Base-by-base conservation (phyloP, 371 early-diverging fungal genomes). In the Choanephora cucurbitarum region DNA sequence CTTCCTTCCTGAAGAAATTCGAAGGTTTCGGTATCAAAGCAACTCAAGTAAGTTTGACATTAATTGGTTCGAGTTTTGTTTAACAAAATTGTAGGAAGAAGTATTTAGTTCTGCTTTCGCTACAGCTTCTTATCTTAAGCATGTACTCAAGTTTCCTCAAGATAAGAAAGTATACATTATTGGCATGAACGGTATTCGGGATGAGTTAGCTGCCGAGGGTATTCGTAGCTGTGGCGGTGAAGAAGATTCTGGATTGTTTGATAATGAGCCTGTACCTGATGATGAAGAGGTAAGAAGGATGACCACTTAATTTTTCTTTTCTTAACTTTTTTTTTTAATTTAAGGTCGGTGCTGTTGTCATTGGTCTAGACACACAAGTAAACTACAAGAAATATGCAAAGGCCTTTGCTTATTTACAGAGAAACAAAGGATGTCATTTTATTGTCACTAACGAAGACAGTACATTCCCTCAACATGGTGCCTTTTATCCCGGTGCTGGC, bases 21-120 rank as follows among this genome's bases (percentile, higher is more conserved):
- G 62, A 75, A 42, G 77, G 74, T 19, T 73, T 95, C 21, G 91
- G 91, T 22, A 84, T 96, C 40, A 69, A 87, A 46, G 93, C 92
- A 13, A 61, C 70, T 4, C 65, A 70, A 49, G 91, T 90, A 83
- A 52, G 66, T 34, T 17, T 1, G 48, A 52, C 39, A 13, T 41
- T 14, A 22, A 1, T 34, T 2, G 22, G 5, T 18, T 14, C 10
- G 7, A 28, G 24, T 32, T 39, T 13, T 24, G 10, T 18, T 21
- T 15, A 19, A 33, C 14, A 39, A 9, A 23, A 32, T 14, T 40
- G 19, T 72, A 92, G 87, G 87, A 91, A 19, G 95, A 98, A 52
- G 90, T 98, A 14, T 96, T 96, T 58, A 88, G 92, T 45, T 95
- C 97, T n/a, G 85, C 97, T 0, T 95, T 89, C 69, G 95, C 95